Evolutionary conservation across 495 filamentous ascomycete genomes (phyloP).

Genomic region (Penicillium alfredii): DNA sequence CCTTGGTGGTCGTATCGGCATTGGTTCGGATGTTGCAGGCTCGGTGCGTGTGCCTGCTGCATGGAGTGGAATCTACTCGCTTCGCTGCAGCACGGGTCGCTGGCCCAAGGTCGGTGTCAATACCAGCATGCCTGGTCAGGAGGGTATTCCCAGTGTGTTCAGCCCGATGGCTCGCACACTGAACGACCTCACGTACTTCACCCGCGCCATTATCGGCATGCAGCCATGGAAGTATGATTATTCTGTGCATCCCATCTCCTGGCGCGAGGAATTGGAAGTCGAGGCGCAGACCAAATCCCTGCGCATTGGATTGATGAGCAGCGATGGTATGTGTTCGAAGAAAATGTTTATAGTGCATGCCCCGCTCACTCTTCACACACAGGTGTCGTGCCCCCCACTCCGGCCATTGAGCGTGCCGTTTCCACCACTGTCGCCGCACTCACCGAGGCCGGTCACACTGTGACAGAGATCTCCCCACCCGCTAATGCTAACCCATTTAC

Average conservation of each 20-base stretch:
- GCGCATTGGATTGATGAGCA: conserved; percentile 70
- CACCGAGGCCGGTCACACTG: conserved; percentile 62
- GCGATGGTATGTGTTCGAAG: conserved; percentile 58
- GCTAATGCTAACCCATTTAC: conserved; percentile 59
- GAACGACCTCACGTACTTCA: conserved; percentile 80
- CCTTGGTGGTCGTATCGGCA: conserved; percentile 81
- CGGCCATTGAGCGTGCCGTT: conserved; percentile 76
- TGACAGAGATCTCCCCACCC: conserved; percentile 65
- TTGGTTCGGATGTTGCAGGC: conserved; percentile 92
- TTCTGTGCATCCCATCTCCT: conserved; percentile 75
- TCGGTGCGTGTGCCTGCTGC: conserved; percentile 86
- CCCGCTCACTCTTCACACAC: no score
- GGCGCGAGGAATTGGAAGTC: conserved; percentile 57
- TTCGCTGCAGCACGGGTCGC: conserved; percentile 90
- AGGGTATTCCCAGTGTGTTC: conserved; percentile 84
- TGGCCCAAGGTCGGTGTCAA: conserved; percentile 84
- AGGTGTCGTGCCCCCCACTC: conserved; percentile 78
- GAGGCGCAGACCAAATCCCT: conserved; percentile 57
- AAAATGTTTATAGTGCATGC: no score
- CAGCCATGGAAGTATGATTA: conserved; percentile 90
- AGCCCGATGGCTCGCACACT: conserved; percentile 91
- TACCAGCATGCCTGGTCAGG: conserved; percentile 92
- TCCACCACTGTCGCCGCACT: conserved; percentile 64
- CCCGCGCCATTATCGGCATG: conserved; percentile 71
- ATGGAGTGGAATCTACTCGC: conserved; percentile 82